Evolutionary conservation across 176 grass and related monocot genomes (phyloP).

Genomic region (Carex myosuroides): DNA sequence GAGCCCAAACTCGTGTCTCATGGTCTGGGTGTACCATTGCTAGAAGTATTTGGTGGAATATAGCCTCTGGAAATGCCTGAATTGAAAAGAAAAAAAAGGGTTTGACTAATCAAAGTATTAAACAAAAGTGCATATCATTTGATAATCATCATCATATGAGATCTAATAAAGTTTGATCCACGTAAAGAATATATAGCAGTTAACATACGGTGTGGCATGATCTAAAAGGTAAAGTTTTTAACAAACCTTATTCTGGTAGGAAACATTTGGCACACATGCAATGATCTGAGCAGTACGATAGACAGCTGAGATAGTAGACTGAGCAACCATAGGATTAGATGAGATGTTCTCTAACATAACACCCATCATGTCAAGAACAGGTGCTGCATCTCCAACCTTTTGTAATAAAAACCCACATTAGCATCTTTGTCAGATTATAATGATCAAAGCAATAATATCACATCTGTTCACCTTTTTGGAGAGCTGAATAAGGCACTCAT

Average conservation of each 20-base stretch:
- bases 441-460: conserved; percentile 18
- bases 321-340: conserved; percentile 55
- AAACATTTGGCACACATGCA: conserved; percentile 84
- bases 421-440: not conserved
- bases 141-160: not conserved
- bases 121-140: not conserved
- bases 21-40: conserved; percentile 94
- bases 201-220: not conserved
- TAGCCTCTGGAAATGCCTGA: conserved; percentile 93
- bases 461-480: conserved; percentile 69
- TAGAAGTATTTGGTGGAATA: conserved; percentile 96
- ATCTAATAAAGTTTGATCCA: not conserved
- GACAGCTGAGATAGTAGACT: conserved; percentile 88
- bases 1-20: conserved; percentile 77
- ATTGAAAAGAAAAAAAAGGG: conserved; percentile 11
- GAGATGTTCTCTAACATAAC: conserved; percentile 95
- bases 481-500: conserved; percentile 82
- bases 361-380: conserved; percentile 99
- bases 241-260: conserved; percentile 87
- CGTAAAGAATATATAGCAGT: not conserved
- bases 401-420: conserved; percentile 29
- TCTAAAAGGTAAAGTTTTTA: not conserved
- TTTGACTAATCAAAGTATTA: not conserved
- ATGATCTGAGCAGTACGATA: conserved; percentile 99
- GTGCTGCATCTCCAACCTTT: conserved; percentile 94